phyloP scores from a whole-genome alignment of 2,329 filamentous ascomycete genomes.

The Leptographium radiaticola region DNA sequence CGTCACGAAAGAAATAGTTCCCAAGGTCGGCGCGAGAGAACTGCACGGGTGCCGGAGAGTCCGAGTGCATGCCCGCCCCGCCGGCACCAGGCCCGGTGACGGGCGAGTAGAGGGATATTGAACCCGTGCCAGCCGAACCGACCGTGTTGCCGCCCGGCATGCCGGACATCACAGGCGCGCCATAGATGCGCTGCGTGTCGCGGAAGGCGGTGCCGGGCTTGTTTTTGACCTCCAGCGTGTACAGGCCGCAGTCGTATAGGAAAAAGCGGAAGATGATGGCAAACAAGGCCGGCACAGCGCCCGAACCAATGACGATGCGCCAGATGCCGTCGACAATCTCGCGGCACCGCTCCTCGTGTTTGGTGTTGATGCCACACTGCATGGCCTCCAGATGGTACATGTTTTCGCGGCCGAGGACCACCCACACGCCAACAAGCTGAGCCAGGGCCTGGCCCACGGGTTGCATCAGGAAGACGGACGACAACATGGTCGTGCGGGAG shows the following conservation, averaged over 20 bases:
- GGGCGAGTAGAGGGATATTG: constrained; percentile 21
- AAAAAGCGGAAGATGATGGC: constrained; percentile 55
- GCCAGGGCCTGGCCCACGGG: constrained; percentile 53
- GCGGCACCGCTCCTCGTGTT: constrained; percentile 31
- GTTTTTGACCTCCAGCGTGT: constrained; percentile 51
- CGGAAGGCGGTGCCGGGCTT: constrained; percentile 45
- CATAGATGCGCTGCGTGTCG: constrained; percentile 47
- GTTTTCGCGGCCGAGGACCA: constrained; percentile 31
- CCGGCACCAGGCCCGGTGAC: not conserved
- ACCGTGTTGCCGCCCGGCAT: constrained; percentile 12
- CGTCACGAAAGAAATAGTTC: constrained; percentile 35
- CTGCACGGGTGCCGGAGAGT: constrained; percentile 28
- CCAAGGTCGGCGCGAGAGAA: constrained; percentile 35
- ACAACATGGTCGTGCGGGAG: constrained; percentile 54
- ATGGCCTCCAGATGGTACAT: constrained; percentile 27
- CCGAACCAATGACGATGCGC: constrained; percentile 54
- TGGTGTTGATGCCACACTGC: constrained; percentile 33
- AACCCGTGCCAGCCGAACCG: constrained; percentile 5
- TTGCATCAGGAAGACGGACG: constrained; percentile 57
- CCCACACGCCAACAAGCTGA: constrained; percentile 45
- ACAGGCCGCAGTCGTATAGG: constrained; percentile 52
- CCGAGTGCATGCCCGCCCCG: constrained; percentile 5
- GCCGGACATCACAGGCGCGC: constrained; percentile 19
- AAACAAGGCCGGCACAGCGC: constrained; percentile 48
- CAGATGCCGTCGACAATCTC: constrained; percentile 46